Conservation (phyloP, 257 asterid species). For the Gentiana dahurica region DNA sequence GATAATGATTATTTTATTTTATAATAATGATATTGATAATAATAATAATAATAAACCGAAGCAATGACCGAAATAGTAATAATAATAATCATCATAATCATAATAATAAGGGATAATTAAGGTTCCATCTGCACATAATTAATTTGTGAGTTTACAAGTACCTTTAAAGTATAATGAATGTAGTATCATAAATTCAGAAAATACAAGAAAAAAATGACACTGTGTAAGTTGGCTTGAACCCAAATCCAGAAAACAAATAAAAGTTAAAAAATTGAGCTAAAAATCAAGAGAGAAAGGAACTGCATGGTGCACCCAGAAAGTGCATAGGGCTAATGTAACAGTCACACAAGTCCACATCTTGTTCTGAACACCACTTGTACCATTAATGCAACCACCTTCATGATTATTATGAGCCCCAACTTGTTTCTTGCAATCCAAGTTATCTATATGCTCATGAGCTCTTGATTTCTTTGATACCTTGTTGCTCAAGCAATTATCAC, state of each 20-base stretch:
- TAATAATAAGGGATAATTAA: too few species aligned
- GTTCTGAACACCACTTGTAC: constrained; percentile 7
- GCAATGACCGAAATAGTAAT: too few species aligned
- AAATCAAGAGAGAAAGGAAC: constrained; percentile 15
- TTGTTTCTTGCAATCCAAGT: constrained; percentile 9
- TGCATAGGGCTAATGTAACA: constrained; percentile 21
- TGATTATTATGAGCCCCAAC: not conserved
- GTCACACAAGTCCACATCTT: constrained; percentile 24
- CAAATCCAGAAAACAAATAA: not conserved
- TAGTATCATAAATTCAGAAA: not conserved
- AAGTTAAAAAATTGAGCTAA: too few species aligned
- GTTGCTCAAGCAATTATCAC: constrained; percentile 6
- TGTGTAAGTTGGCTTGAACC: constrained; percentile 8
- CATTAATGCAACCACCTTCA: not conserved
- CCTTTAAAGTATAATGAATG: not conserved
- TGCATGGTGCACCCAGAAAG: constrained; percentile 24
- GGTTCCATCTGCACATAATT: constrained; percentile 2
- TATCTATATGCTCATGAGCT: not conserved
- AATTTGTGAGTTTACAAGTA: constrained; percentile 9
- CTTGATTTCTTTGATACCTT: not conserved
- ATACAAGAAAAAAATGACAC: constrained; percentile 4
- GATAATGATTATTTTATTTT: too few species aligned
- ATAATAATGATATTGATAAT: too few species aligned
- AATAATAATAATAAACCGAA: too few species aligned
- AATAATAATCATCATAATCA: too few species aligned